Evolutionary conservation across 75 land plant species (phyloP), one percentile per base, ranked within the genome.

Genomic region (Picea sitchensis): DNA sequence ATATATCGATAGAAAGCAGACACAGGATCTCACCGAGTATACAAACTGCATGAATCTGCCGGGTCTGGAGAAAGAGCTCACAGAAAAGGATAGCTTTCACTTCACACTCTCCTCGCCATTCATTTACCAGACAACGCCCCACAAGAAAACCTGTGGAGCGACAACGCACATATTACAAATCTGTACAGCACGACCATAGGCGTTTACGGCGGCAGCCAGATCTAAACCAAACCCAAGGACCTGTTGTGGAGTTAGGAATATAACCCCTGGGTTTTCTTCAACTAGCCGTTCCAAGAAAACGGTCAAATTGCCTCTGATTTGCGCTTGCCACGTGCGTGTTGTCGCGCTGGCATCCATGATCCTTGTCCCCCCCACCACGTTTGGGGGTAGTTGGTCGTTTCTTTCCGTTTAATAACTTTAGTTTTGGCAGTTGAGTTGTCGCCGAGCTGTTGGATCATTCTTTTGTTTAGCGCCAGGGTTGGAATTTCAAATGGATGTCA

Each of bases 221-320:
- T 51, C 56, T 51, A 21, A 5, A 18, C 15, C 17, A 20, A 71
- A 67, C 44, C 44, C 73, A 3, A 3, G 56, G 74, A 44, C 44
- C 44, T 41, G 74, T 8, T 1, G 0, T 34, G 2, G 2, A 26
- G 2, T 21, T 4, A 21, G 41, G 7, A 11, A 8, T 38, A 8
- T 69, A 69, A 69, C 47, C 21, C 21, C 21, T 38, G 23, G 56
- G 26, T 1, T 44, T 44, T 36, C 2, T 9, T 4, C 20, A 41
- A 44, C 41, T 44, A 71, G 74, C 74, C 74, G 74, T 71, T 71
- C 9, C 13, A 41, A 71, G 56, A 17, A 71, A 71, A 71, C 74
- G 74, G 74, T 71, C 74, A 71, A n/a, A 71, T 20, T 71, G 4
- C 51, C n/a, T 41, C 1, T n/a, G 51, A 44, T 21, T 0, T 44